Evolutionary conservation across 805 yeast species (phyloP).

Genomic region (Nematodospora valgi): DNA sequence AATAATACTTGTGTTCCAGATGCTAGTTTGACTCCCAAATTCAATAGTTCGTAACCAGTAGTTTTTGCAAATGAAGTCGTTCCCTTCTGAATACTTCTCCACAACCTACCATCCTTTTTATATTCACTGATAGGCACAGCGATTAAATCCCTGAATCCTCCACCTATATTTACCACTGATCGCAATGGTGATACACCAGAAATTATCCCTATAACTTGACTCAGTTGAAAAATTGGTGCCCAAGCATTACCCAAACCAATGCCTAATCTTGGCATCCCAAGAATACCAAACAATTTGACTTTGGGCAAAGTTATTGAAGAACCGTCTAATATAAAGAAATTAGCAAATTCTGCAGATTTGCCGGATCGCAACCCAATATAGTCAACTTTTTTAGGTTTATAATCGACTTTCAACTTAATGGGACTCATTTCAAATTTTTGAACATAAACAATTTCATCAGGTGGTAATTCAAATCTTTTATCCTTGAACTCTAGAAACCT

Average conservation of each 20-base stretch:
- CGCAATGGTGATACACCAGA: constrained; percentile 82
- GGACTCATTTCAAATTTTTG: constrained; percentile 64
- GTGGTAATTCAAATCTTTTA: constrained; percentile 57
- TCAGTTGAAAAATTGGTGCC: constrained; percentile 84
- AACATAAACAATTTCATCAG: constrained; percentile 64
- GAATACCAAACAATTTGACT: constrained; percentile 66
- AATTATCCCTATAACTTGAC: constrained; percentile 75
- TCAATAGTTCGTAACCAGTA: constrained; percentile 75
- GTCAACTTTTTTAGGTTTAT: constrained; percentile 87
- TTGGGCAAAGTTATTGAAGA: constrained; percentile 66
- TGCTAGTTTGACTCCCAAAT: constrained; percentile 79
- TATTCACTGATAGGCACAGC: constrained; percentile 74
- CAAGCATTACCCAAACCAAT: constrained; percentile 61
- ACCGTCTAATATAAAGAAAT: constrained; percentile 85
- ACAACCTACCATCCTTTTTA: constrained; percentile 64
- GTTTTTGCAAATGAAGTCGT: constrained; percentile 69
- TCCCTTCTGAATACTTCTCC: constrained; percentile 72
- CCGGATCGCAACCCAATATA: constrained; percentile 85
- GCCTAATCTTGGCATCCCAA: constrained; percentile 66
- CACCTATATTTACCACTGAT: constrained; percentile 72
- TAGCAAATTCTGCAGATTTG: constrained; percentile 80
- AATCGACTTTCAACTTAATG: constrained; percentile 69
- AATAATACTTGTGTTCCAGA: constrained; percentile 82
- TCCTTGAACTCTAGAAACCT: constrained; percentile 83
- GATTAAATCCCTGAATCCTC: constrained; percentile 71